Base-by-base conservation (phyloP, 139 green algal genomes). In the Coelastrella sp. region DNA sequence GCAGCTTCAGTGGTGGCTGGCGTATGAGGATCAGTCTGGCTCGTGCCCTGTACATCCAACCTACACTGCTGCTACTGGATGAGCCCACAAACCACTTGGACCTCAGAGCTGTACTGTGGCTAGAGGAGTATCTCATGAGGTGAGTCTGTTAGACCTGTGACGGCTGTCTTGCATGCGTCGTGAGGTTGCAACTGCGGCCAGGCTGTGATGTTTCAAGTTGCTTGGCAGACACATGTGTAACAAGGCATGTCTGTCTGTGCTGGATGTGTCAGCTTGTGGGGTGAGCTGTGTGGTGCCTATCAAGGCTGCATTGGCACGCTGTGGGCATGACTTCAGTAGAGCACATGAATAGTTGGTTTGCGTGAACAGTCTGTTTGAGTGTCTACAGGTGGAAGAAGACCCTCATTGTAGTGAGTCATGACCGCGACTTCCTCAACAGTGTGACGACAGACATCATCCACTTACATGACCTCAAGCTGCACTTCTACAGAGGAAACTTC, bases 371-470 rank as follows among this genome's bases (percentile, higher is more conserved):
- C n/a, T n/a, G n/a, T n/a, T n/a, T 74, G 20, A 19, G 2, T 86
- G 11, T 91, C 66, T 59, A 91, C 83, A 92, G 97, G n/a, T 99
- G 97, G 96, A 99, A 99, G 96, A 99, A 99, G 96, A 99, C 98
- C 74, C 93, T 99, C 73, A 94, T 99, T 58, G 98, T 99, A 17
- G 98, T 99, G 66, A 98, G 95, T 23, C 98, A 99, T 94, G 98
- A 99, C 93, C 94, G 98, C 22, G 98, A 99, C 93, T 99, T 99
- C 93, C 95, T 99, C 13, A 99, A 99, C 95, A 97, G 93, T 16
- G 95, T 99, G 22, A 99, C 97, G 92, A 99, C 98, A 5, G 98
- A 99, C 94, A 99, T 99, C 95, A 99, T 99, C 89, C 98, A 99
- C 94, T 95, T 99, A 86, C 97, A 99, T 92, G 98, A 99, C 94